phyloP scores from a whole-genome alignment of 1,284 basidiomycete species.

The Boletus mariae region DNA sequence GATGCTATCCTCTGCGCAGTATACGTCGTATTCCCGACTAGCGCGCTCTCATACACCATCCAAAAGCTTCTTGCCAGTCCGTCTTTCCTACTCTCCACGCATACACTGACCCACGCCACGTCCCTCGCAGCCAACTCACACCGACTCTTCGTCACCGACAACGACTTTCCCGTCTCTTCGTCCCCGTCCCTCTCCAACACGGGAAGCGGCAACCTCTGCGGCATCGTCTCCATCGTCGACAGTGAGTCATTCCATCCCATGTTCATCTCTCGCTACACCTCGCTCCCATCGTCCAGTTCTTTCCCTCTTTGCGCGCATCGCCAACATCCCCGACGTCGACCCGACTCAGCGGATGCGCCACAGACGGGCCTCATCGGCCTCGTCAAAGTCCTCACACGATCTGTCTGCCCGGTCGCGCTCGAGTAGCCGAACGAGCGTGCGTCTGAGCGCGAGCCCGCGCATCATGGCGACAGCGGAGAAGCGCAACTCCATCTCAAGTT shows the following conservation, averaged over 20 bases:
- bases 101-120: slow-evolving; percentile 2
- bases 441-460: slow-evolving; percentile 39
- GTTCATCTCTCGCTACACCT: not conserved
- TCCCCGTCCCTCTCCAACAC: slow-evolving; percentile 41
- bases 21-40: slow-evolving; percentile 65
- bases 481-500: slow-evolving; percentile 30
- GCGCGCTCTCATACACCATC: slow-evolving; percentile 61
- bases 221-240: slow-evolving; percentile 76
- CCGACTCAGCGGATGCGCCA: slow-evolving; percentile 70
- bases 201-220: slow-evolving; percentile 50
- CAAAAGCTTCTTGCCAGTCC: slow-evolving; percentile 75
- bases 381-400: slow-evolving; percentile 42
- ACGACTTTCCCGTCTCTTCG: slow-evolving; percentile 40
- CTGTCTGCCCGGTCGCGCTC: slow-evolving; percentile 36
- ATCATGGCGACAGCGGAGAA: slow-evolving; percentile 33
- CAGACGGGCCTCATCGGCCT: slow-evolving; percentile 66
- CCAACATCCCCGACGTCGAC: slow-evolving; percentile 66
- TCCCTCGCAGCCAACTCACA: slow-evolving; percentile 62
- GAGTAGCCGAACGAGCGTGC: slow-evolving; percentile 51
- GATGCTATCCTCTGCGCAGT: slow-evolving; percentile 39
- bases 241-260: slow-evolving; percentile 41
- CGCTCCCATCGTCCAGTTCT: slow-evolving; percentile 47
- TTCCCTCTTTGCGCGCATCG: slow-evolving; percentile 67
- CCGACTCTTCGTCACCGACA: slow-evolving; percentile 69
- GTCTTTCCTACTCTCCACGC: slow-evolving; percentile 24